These are phyloP conservation scores for Nakazawaea wyomingensis DNA, from an alignment of 805 yeast genomes.

Conservation along the genomic window DNA sequence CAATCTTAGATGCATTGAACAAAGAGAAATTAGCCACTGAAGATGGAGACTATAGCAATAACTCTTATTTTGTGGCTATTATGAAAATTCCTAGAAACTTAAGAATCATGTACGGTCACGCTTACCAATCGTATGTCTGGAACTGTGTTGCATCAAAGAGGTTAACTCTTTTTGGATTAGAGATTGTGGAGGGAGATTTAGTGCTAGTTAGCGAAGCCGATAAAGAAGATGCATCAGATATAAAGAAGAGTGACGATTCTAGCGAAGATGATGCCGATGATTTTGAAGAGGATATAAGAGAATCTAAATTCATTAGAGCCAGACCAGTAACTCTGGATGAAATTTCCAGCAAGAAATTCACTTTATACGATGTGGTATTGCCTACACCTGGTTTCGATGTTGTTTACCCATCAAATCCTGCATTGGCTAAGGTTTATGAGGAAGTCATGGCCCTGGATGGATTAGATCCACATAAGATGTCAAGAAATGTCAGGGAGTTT, in stretches of 20 bases:
- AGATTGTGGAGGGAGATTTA: constrained; percentile 76
- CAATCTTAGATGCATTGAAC: constrained; percentile 58
- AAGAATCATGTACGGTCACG: constrained; percentile 93
- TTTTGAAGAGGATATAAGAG: constrained; percentile 68
- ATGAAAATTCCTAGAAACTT: constrained; percentile 89
- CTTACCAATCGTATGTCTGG: constrained; percentile 97
- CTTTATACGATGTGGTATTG: constrained; percentile 79
- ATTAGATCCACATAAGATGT: constrained; percentile 81
- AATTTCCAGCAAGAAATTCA: constrained; percentile 46
- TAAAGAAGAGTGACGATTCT: too few species aligned
- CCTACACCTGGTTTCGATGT: constrained; percentile 98
- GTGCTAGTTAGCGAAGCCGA: constrained; percentile 39
- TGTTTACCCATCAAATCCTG: constrained; percentile 69
- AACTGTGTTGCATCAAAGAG: constrained; percentile 78
- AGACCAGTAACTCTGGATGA: constrained; percentile 74
- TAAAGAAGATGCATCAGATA: constrained; percentile 11
- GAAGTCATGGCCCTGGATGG: constrained; percentile 75
- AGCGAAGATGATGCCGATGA: constrained; percentile 40
- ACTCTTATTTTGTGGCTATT: constrained; percentile 71
- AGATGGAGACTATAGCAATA: constrained; percentile 37
- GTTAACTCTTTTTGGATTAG: constrained; percentile 61
- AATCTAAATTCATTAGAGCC: constrained; percentile 56
- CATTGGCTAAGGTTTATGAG: constrained; percentile 55
- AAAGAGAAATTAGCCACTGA: constrained; percentile 37
- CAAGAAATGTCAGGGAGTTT: constrained; percentile 79